Percentiles rank a stretch among this genome's conserved stretches.
Conservation (phyloP, 805 yeast genomes). For the Yamadazyma nakazawae region DNA sequence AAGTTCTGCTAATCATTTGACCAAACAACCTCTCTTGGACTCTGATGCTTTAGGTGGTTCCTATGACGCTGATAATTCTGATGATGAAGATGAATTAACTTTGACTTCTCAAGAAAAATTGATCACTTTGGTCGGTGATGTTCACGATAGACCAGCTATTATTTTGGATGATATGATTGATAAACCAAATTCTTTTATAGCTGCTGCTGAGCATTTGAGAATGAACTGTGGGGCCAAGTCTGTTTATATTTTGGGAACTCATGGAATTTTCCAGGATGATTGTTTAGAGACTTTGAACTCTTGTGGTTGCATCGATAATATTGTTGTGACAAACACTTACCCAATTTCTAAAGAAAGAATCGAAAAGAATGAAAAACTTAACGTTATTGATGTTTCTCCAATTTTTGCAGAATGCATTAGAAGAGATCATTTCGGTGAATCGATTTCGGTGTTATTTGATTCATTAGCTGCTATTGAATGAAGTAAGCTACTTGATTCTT, state of each 20-base stretch:
- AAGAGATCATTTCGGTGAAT: constrained; percentile 98
- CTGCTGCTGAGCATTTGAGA: constrained; percentile 97
- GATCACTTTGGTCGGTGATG: constrained; percentile 96
- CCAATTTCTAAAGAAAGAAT: constrained; percentile 71
- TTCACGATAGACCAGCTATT: constrained; percentile 85
- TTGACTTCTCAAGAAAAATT: constrained; percentile 69
- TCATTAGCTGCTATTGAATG: constrained; percentile 62
- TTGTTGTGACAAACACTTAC: constrained; percentile 94
- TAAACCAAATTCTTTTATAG: constrained; percentile 87
- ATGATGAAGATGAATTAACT: constrained; percentile 80
- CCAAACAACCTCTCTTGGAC: constrained; percentile 18
- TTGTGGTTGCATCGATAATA: constrained; percentile 80
- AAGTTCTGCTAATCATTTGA: constrained; percentile 5
- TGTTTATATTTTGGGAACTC: constrained; percentile 91
- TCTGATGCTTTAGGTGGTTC: constrained; percentile 75
- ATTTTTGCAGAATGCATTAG: constrained; percentile 97
- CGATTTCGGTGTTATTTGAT: constrained; percentile 89
- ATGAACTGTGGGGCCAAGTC: constrained; percentile 93
- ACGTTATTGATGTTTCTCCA: constrained; percentile 88
- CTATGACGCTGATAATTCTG: constrained; percentile 68
- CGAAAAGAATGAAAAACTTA: constrained; percentile 62
- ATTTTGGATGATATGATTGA: constrained; percentile 97
- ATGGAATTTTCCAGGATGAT: constrained; percentile 87
- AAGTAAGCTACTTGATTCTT: not conserved
- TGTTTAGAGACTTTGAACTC: constrained; percentile 77